phyloP scores from a whole-genome alignment of 257 asterid genomes.

The Knoxia roxburghii region DNA sequence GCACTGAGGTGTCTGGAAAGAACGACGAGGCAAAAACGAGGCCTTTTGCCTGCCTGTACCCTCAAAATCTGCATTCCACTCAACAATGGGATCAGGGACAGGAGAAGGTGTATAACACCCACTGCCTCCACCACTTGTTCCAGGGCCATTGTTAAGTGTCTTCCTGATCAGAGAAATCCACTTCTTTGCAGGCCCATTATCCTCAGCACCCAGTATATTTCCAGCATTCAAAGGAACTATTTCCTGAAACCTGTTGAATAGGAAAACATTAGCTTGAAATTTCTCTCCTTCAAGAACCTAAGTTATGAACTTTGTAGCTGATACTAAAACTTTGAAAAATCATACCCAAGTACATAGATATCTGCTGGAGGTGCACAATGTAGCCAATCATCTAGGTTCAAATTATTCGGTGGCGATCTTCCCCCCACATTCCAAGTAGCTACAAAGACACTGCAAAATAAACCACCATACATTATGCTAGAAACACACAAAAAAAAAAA shows the following conservation, averaged over 20 bases:
- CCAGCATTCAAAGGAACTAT: constrained; percentile 97
- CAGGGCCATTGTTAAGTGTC: constrained; percentile 67
- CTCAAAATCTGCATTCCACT: constrained; percentile 91
- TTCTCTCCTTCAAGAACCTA: constrained; percentile 3
- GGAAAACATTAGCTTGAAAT: neutral
- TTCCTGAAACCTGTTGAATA: constrained; percentile 74
- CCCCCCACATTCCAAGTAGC: constrained; percentile 99
- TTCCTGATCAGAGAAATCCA: constrained; percentile 76
- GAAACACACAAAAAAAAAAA: neutral
- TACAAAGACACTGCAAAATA: constrained; percentile 58
- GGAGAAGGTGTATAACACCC: constrained; percentile 91
- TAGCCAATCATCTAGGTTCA: constrained; percentile 92
- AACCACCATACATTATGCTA: constrained; percentile 7
- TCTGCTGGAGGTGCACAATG: constrained; percentile 98
- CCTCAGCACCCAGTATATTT: constrained; percentile 93
- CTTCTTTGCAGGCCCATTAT: constrained; percentile 93
- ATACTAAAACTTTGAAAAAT: neutral
- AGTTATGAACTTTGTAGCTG: constrained; percentile 3
- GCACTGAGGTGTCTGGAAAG: constrained; percentile 81
- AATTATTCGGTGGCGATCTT: constrained; percentile 65
- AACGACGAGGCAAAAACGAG: constrained; percentile 74
- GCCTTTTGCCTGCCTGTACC: constrained; percentile 71
- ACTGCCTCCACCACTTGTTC: constrained; percentile 48
- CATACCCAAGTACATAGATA: constrained; percentile 95
- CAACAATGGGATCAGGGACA: constrained; percentile 78